A percentile compares a stretch with the other conserved stretches of the same genome.
phyloP scores from a whole-genome alignment of 2,329 filamentous ascomycete species.

The Nemania sp. region DNA sequence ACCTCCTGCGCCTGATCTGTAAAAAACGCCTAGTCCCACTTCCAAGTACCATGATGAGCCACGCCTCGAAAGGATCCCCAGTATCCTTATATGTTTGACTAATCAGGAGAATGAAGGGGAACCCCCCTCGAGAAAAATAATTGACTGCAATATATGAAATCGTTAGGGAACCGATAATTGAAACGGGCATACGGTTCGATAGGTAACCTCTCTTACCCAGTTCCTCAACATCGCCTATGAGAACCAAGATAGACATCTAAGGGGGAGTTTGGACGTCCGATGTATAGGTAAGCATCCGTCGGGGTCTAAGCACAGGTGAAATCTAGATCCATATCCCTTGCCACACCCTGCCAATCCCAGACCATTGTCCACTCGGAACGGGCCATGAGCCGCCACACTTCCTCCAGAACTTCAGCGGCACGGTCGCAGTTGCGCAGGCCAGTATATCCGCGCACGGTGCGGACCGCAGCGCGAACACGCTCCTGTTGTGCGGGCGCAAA shows the following conservation, averaged over 20 bases:
- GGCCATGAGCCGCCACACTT: constrained; percentile 71
- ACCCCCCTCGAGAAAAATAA: not conserved
- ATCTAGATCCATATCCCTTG: constrained; percentile 64
- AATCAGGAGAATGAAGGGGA: not conserved
- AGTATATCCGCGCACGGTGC: constrained; percentile 67
- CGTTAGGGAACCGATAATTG: constrained; percentile 3
- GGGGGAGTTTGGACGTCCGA: not conserved
- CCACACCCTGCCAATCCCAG: constrained; percentile 74
- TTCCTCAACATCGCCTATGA: not conserved
- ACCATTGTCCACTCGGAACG: constrained; percentile 67
- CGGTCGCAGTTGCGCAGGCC: constrained; percentile 69
- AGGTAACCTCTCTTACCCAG: not conserved
- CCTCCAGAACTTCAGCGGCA: constrained; percentile 65
- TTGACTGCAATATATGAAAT: constrained; percentile 5
- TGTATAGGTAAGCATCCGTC: not conserved
- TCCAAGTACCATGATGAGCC: constrained; percentile 16
- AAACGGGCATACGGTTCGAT: constrained; percentile 4
- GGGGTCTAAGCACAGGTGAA: constrained; percentile 62
- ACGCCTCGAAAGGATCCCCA: constrained; percentile 4
- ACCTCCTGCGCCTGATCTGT: constrained; percentile 24
- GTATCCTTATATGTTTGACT: constrained; percentile 19
- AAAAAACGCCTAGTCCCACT: constrained; percentile 26
- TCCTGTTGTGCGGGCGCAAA: constrained; percentile 65
- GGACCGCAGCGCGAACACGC: constrained; percentile 63
- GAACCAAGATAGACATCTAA: not conserved